Conservation (phyloP, 208 protist species). For the Leishmania mexicana region DNA sequence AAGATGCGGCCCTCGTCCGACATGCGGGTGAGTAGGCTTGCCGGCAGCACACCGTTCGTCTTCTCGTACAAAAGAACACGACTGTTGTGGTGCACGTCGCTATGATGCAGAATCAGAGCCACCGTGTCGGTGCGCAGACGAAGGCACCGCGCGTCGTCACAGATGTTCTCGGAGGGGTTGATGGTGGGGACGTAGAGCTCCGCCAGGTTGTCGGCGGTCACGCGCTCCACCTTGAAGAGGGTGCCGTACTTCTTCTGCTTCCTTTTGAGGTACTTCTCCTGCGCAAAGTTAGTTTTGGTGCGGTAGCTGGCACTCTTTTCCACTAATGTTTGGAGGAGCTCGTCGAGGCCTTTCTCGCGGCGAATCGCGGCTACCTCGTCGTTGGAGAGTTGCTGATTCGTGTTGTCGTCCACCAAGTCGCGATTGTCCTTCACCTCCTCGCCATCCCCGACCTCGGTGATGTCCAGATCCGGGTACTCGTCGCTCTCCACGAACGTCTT, state of each 20-base stretch:
- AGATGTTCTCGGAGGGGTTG: conserved; percentile 62
- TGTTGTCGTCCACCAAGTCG: conserved; percentile 79
- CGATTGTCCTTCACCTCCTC: conserved; percentile 77
- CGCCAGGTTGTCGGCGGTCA: conserved; percentile 69
- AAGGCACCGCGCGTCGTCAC: conserved; percentile 64
- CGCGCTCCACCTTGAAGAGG: conserved; percentile 84
- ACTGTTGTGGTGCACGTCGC: conserved; percentile 79
- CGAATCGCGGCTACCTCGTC: conserved; percentile 79
- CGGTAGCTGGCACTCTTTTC: conserved; percentile 88
- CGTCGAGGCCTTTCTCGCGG: conserved; percentile 70
- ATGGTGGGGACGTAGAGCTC: conserved; percentile 88
- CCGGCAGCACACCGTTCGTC: conserved; percentile 82
- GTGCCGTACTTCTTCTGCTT: conserved; percentile 91
- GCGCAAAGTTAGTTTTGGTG: conserved; percentile 87
- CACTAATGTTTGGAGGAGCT: conserved; percentile 76
- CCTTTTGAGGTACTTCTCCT: conserved; percentile 93
- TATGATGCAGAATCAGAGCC: conserved; percentile 87
- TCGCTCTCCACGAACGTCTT: conserved; percentile 66
- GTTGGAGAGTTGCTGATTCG: conserved; percentile 80
- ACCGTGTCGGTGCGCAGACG: conserved; percentile 85
- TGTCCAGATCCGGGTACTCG: conserved; percentile 88
- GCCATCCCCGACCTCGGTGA: conserved; percentile 45
- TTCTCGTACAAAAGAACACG: conserved; percentile 80
- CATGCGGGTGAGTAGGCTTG: conserved; percentile 77
- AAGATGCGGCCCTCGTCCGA: conserved; percentile 66